Conservation (phyloP, 2,329 filamentous ascomycete species). For the Thelonectria discophora region DNA sequence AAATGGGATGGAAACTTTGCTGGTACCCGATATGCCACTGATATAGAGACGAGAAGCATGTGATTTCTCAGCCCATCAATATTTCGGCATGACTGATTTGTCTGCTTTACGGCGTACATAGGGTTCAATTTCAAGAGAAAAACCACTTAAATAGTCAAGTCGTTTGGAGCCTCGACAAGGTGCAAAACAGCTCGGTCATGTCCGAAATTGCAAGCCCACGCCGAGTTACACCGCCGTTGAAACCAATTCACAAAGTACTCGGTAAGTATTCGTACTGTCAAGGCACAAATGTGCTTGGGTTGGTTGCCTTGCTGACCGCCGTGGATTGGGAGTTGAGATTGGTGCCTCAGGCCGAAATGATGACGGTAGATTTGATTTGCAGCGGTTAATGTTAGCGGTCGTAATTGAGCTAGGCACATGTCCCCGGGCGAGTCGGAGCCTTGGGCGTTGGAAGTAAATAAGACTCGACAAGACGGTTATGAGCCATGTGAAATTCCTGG, state of each 20-base stretch:
- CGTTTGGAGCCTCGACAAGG: neutral
- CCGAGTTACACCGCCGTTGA: neutral
- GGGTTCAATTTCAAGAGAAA: neutral
- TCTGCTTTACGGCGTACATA: neutral
- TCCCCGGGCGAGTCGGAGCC: neutral
- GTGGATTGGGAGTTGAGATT: constrained; percentile 7
- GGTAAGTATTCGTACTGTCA: no score
- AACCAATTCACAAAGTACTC: neutral
- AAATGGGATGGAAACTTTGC: neutral
- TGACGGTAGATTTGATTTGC: constrained; percentile 26
- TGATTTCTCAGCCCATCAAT: neutral
- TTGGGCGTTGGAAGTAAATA: neutral
- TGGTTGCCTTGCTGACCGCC: constrained; percentile 7
- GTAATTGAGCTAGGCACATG: constrained; percentile 15
- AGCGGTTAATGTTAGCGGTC: constrained; percentile 35
- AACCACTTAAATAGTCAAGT: neutral
- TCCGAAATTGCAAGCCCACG: constrained; percentile 5
- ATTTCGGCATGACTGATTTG: neutral
- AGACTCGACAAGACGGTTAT: neutral
- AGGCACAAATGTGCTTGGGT: constrained; percentile 9
- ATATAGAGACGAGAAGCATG: neutral
- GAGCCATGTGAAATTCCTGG: neutral
- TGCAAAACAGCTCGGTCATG: neutral
- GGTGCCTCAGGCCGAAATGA: constrained; percentile 42
- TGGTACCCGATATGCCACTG: neutral